Evolutionary conservation across 2,329 filamentous ascomycete genomes (phyloP).

Genomic region (Verticillium tricorpus): DNA sequence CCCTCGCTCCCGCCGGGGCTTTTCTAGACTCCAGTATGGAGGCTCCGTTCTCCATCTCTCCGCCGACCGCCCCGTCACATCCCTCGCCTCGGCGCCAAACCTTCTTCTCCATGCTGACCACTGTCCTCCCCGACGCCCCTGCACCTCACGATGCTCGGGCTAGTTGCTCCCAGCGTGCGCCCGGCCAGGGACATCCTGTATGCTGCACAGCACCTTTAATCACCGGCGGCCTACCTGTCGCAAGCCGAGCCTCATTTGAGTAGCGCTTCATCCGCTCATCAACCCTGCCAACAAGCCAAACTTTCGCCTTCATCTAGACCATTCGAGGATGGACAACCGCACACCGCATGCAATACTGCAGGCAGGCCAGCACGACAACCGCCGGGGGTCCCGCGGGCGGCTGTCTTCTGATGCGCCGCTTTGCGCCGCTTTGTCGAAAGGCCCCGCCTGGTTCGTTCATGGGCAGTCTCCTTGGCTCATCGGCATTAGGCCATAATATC

Average conservation of each 20-base stretch:
- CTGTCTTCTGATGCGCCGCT: too few species aligned
- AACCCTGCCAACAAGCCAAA: background rate
- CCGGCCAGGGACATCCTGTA: background rate
- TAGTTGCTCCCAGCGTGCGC: background rate
- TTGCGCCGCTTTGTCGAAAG: too few species aligned
- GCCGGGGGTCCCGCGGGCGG: too few species aligned
- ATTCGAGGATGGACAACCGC: background rate
- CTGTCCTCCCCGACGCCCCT: background rate
- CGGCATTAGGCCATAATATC: background rate
- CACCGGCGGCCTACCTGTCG: background rate
- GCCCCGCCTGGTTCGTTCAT: background rate
- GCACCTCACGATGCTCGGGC: background rate
- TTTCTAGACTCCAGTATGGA: background rate
- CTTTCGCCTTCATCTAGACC: background rate
- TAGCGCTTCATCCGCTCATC: background rate
- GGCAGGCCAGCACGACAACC: background rate
- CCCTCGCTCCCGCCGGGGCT: background rate
- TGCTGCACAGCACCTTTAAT: background rate
- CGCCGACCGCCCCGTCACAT: background rate
- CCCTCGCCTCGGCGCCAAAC: background rate
- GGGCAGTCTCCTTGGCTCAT: background rate
- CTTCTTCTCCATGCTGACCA: background rate
- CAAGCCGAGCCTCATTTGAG: background rate
- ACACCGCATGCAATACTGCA: background rate
- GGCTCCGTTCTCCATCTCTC: background rate